Conservation (phyloP, 2,329 filamentous ascomycete genomes). For the Botryosphaeria dothidea region DNA sequence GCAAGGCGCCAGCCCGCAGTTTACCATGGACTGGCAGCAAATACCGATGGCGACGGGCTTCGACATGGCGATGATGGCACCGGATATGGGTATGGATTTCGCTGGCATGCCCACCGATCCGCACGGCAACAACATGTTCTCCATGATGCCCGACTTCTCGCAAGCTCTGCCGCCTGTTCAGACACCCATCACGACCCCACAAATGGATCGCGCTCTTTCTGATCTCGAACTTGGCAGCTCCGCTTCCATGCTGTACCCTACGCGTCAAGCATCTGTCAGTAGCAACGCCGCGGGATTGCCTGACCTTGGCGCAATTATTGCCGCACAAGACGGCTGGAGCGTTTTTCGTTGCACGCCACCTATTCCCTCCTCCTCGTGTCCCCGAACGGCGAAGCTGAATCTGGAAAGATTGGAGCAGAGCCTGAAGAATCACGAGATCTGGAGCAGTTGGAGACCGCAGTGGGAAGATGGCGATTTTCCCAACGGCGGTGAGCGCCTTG, state of each 20-base stretch:
- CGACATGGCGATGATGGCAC: conserved; percentile 47
- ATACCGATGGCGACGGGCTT: conserved; percentile 48
- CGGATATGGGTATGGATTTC: conserved; percentile 48
- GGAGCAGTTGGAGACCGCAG: conserved; percentile 53
- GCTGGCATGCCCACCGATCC: conserved; percentile 35
- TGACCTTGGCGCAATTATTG: conserved; percentile 50
- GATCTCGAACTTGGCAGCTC: conserved; percentile 48
- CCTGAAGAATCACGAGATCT: conserved; percentile 52
- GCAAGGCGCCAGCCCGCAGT: conserved; percentile 45
- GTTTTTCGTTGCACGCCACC: conserved; percentile 54
- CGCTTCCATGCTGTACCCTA: conserved; percentile 42
- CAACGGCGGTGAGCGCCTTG: conserved; percentile 45
- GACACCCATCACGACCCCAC: conserved; percentile 49
- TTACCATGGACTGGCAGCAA: conserved; percentile 52
- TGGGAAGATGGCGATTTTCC: conserved; percentile 52
- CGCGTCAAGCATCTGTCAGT: conserved; percentile 43
- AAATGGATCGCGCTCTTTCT: conserved; percentile 48
- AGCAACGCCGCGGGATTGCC: conserved; percentile 29
- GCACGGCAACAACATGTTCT: conserved; percentile 43
- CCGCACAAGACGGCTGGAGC: conserved; percentile 54
- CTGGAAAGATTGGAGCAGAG: conserved; percentile 54
- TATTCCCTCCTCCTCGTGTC: conserved; percentile 50
- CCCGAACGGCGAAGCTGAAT: conserved; percentile 52
- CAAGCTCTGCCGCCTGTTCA: conserved; percentile 43
- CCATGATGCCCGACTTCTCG: conserved; percentile 48